Base-by-base conservation (phyloP, 352 stramenopile genomes). In the Phytophthora multivora region DNA sequence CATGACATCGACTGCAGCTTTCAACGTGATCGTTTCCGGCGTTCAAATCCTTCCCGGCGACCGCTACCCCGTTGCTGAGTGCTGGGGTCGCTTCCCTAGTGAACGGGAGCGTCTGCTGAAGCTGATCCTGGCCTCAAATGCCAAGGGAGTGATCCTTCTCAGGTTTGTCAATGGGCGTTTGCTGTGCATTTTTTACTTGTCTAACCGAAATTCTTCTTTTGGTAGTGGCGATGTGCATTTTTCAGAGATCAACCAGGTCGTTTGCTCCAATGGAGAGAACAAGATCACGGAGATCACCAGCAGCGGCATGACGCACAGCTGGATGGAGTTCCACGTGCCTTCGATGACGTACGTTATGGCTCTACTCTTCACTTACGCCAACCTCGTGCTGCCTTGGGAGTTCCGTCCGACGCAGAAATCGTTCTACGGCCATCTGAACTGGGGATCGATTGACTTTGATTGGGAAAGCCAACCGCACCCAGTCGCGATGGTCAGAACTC, bases 261-360 rank as follows among this genome's bases (percentile, higher is more conserved):
- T 96, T 53, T 98, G 94, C 67, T 80, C 80, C 2, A 74, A 73
- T 36, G 83, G 75, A 46, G 48, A 66, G 26, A 88, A 86, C 25
- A 73, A 75, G 16, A 77, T 91, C 50, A 91, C 85, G 3, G 85
- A 93, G 52, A 90, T 98, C 38, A 98, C 94, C 3, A 98, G 90
- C 41, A 97, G 86, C 12, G 94, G 94, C 21, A 89, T 98, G 86
- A 98, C 93, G 5, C 93, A 98, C 62, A 97, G 91, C 30, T 98
- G 95, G 83, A 94, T 96, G 82, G 66, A 90, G 56, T 89, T 89
- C 51, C 78, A 89, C 68, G 51, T 77, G 16, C 81, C 72, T 33
- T 68, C 73, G 39, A 71, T 86, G 40, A 75, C 69, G 54, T 69
- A 83, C 52, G 67, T 89, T 41, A 80, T 86, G 50, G 76, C 77